These are phyloP conservation scores for Pythium monospermum DNA, from an alignment of 352 stramenopile species.

Conservation along the genomic window DNA sequence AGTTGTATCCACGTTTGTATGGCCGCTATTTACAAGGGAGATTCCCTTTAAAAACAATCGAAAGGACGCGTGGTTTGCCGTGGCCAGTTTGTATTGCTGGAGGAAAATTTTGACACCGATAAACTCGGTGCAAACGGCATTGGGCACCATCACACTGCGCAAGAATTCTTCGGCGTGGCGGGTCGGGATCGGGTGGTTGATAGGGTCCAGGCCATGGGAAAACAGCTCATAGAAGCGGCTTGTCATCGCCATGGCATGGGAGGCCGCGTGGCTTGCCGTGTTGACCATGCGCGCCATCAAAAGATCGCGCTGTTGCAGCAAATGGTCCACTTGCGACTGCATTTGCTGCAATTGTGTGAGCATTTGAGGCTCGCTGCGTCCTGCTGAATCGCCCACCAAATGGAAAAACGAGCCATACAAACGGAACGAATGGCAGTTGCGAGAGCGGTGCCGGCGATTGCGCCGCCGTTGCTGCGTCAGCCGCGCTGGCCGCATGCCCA, in stretches of 20 bases:
- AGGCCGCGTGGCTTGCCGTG: constrained; percentile 24
- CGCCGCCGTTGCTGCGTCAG: too few relatives aligned
- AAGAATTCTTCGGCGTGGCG: constrained; percentile 29
- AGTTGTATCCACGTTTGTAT: too few relatives aligned
- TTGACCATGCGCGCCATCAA: constrained; percentile 33
- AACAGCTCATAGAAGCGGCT: constrained; percentile 46
- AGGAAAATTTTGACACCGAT: constrained; percentile 46
- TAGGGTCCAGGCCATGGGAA: constrained; percentile 27
- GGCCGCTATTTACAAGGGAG: constrained; percentile 25
- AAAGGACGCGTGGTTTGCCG: constrained; percentile 27
- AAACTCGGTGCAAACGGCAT: constrained; percentile 53
- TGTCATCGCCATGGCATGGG: constrained; percentile 28
- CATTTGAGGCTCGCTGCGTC: neutral
- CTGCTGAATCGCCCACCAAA: constrained; percentile 4
- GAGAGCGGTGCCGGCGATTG: constrained; percentile 23
- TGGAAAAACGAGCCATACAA: constrained; percentile 18
- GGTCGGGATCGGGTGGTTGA: constrained; percentile 16
- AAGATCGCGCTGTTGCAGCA: constrained; percentile 32
- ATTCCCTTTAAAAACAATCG: constrained; percentile 25
- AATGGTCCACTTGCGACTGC: constrained; percentile 27
- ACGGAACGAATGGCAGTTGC: constrained; percentile 24
- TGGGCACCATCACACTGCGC: constrained; percentile 31
- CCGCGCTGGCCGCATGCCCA: too few relatives aligned
- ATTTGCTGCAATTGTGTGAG: constrained; percentile 24
- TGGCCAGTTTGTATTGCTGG: constrained; percentile 37